Conservation (phyloP, 495 filamentous ascomycete species). For the Penicillium roqueforti region DNA sequence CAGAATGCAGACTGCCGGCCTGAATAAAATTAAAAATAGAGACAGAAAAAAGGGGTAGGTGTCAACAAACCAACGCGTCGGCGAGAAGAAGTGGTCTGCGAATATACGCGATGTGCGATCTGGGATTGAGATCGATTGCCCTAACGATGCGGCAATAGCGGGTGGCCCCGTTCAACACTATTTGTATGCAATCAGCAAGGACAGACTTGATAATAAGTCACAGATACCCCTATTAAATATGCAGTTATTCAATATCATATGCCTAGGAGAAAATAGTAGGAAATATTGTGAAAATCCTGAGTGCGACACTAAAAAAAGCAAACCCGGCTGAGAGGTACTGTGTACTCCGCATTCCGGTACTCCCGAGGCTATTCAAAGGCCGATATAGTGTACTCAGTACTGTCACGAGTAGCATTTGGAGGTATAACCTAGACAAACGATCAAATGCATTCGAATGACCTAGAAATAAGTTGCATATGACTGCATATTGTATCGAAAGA, state of each 20-base stretch:
- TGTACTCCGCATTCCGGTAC: neutral
- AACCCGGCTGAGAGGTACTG: neutral
- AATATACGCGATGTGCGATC: too few species aligned
- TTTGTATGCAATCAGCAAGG: neutral
- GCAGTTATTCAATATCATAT: neutral
- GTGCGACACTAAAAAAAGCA: neutral
- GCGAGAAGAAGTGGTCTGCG: too few species aligned
- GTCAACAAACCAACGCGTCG: neutral
- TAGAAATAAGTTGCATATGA: neutral
- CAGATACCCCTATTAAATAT: neutral
- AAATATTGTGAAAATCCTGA: neutral
- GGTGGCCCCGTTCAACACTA: neutral
- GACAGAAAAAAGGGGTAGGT: neutral
- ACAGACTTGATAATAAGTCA: neutral
- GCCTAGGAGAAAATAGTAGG: too few species aligned
- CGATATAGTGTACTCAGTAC: neutral
- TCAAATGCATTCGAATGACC: conserved; percentile 2
- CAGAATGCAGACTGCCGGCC: neutral
- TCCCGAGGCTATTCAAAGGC: neutral
- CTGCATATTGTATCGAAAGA: neutral
- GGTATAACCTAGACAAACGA: too few species aligned
- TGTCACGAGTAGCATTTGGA: too few species aligned
- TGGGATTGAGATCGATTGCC: too few species aligned
- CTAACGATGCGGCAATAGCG: neutral
- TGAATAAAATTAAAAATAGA: neutral